Percentiles rank a stretch among this genome's conserved stretches.
Evolutionary conservation across 2,329 filamentous ascomycete species (phyloP).

Genomic region (Bisporella sp.): DNA sequence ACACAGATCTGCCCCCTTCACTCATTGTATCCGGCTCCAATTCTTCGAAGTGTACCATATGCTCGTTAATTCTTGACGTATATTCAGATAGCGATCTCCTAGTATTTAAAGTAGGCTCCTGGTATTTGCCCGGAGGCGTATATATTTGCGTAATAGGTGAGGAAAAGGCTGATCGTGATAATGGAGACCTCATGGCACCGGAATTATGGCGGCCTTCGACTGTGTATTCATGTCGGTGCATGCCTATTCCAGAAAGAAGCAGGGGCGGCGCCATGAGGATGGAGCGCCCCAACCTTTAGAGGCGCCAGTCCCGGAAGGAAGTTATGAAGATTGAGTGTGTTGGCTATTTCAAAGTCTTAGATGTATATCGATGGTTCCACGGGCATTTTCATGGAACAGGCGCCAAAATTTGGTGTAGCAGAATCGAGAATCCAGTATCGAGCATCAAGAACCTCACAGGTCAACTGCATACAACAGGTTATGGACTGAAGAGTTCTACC

Average conservation of each 20-base stretch:
- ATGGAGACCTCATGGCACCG: constrained; percentile 16
- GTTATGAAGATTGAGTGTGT: too few relatives aligned
- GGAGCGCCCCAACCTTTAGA: constrained; percentile 13
- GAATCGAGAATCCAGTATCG: too few relatives aligned
- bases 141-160: constrained; percentile 9
- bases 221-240: constrained; percentile 25
- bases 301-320: constrained; percentile 11
- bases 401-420: too few relatives aligned
- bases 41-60: constrained; percentile 22
- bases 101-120: constrained; percentile 12
- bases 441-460: too few relatives aligned
- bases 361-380: too few relatives aligned
- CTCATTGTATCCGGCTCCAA: constrained; percentile 23
- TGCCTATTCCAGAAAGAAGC: constrained; percentile 21
- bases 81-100: constrained; percentile 22
- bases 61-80: constrained; percentile 14
- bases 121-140: constrained; percentile 15
- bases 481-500: too few relatives aligned
- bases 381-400: too few relatives aligned
- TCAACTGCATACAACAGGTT: too few relatives aligned
- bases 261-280: constrained; percentile 14
- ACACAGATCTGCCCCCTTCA: constrained; percentile 26
- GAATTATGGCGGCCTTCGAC: constrained; percentile 10
- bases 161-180: constrained; percentile 25
- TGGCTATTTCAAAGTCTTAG: too few relatives aligned